Percentiles rank a stretch among this genome's conserved stretches.
Evolutionary conservation across 2,329 filamentous ascomycete genomes (phyloP).

Genomic region (Neofusicoccum sp.): DNA sequence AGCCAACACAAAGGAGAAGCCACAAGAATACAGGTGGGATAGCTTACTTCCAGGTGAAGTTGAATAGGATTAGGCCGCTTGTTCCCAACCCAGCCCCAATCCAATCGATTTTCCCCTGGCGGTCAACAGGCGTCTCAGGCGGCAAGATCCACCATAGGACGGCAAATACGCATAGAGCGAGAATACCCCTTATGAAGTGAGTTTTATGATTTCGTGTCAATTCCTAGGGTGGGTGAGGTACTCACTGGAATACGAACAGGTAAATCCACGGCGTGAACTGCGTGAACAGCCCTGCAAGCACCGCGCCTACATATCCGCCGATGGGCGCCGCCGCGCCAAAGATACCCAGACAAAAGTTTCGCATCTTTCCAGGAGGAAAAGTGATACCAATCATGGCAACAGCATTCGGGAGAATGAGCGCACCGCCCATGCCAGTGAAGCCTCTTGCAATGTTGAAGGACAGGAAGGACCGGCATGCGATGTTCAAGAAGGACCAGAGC

Average conservation of each 20-base stretch:
- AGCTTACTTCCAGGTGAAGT: slow-evolving; percentile 51
- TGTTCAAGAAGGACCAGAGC: slow-evolving; percentile 52
- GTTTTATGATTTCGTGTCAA: too few relatives aligned
- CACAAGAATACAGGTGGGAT: not conserved
- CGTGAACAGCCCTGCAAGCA: slow-evolving; percentile 43
- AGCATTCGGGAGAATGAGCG: slow-evolving; percentile 53
- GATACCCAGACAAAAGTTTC: slow-evolving; percentile 47
- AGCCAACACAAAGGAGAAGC: not conserved
- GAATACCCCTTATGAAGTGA: too few relatives aligned
- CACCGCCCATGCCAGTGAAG: slow-evolving; percentile 52
- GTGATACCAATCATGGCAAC: slow-evolving; percentile 51
- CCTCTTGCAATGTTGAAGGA: slow-evolving; percentile 47
- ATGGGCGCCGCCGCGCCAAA: slow-evolving; percentile 50
- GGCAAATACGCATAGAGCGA: not conserved
- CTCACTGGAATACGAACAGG: too few relatives aligned
- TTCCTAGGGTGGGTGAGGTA: too few relatives aligned
- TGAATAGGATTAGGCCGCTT: slow-evolving; percentile 47
- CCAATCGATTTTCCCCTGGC: slow-evolving; percentile 41
- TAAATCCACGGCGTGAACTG: slow-evolving; percentile 14
- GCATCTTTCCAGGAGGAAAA: slow-evolving; percentile 46
- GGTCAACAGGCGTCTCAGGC: slow-evolving; percentile 33
- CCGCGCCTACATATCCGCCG: slow-evolving; percentile 45
- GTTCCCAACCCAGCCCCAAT: slow-evolving; percentile 42
- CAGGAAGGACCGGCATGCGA: slow-evolving; percentile 46
- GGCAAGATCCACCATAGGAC: not conserved